phyloP scores from a whole-genome alignment of 345 rosid species.

The Psidium guajava region DNA sequence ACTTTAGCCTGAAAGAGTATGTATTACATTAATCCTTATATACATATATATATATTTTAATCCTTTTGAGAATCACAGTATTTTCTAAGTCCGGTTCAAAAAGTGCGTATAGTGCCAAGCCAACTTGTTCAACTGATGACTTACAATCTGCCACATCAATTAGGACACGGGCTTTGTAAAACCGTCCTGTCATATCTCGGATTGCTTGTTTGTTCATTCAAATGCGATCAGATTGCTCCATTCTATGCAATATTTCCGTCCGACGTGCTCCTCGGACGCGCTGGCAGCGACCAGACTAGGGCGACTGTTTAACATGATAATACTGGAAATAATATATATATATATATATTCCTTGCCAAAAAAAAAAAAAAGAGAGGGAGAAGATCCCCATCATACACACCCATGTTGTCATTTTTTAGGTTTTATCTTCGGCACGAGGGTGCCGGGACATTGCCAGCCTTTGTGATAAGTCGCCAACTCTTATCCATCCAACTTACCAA shows the following conservation, averaged over 20 bases:
- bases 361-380: background rate
- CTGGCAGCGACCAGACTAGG: background rate
- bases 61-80: background rate
- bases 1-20: background rate
- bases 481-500: background rate
- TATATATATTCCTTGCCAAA: too few relatives aligned
- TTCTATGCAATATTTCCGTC: background rate
- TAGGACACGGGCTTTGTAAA: background rate
- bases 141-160: background rate
- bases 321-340: background rate
- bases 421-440: background rate
- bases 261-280: background rate
- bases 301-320: background rate
- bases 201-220: background rate
- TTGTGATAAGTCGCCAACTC: background rate
- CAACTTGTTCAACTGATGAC: background rate
- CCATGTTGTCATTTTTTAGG: background rate
- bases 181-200: background rate
- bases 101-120: background rate
- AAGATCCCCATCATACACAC: background rate
- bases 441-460: background rate
- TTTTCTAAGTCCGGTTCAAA: background rate
- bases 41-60: too few relatives aligned
- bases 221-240: background rate
- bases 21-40: background rate